These are phyloP conservation scores for Orobanche coerulescens DNA, from an alignment of 257 asterid genomes.

Conservation along the genomic window DNA sequence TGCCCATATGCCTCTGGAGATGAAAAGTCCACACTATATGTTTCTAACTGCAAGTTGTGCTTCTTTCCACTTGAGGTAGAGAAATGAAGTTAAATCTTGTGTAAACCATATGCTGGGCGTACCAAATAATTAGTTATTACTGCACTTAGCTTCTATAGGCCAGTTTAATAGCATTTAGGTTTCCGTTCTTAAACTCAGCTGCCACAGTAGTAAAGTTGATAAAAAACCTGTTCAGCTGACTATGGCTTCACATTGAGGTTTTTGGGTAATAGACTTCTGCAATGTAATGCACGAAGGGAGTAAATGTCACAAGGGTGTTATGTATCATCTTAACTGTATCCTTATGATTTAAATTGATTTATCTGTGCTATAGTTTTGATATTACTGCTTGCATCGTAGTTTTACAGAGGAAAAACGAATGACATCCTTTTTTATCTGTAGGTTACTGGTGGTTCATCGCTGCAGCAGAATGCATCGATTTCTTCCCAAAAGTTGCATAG, in stretches of 20 bases:
- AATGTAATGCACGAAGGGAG: background rate
- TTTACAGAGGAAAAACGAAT: background rate
- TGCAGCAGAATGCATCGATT: slow-evolving; percentile 32
- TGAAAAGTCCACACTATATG: background rate
- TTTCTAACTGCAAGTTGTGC: background rate
- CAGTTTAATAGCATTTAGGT: background rate
- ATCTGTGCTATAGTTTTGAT: background rate
- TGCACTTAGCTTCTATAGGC: background rate
- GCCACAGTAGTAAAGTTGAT: background rate
- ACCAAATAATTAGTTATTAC: background rate
- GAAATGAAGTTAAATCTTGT: background rate
- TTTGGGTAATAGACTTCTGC: background rate
- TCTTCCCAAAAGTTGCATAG: slow-evolving; percentile 31
- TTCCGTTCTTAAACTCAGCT: background rate
- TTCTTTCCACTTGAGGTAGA: slow-evolving; percentile 5
- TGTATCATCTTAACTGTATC: background rate
- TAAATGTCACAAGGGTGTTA: background rate
- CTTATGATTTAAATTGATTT: background rate
- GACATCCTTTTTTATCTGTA: slow-evolving; percentile 11
- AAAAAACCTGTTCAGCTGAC: background rate
- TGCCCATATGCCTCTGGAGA: background rate
- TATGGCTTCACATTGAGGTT: background rate
- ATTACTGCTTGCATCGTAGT: background rate
- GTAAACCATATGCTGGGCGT: background rate
- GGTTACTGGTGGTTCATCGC: slow-evolving; percentile 35